Evolutionary conservation across 441 rosid species (phyloP).

Genomic region (Manihot esculenta): DNA sequence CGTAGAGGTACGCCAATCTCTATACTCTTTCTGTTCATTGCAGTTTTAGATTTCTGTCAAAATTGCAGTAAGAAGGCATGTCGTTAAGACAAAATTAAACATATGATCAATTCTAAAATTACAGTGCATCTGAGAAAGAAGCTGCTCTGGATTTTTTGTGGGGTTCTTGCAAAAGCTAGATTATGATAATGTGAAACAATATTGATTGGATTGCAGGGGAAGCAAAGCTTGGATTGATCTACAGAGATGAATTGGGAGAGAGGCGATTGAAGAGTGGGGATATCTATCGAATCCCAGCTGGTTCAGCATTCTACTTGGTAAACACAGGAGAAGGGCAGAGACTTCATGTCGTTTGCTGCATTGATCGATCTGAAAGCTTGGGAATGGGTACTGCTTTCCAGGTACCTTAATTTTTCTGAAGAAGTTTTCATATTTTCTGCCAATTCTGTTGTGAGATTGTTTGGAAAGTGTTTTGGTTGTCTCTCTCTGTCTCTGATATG

Average conservation of each 20-base stretch:
- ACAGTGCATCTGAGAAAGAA: neutral
- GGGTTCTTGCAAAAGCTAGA: neutral
- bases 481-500: too few species aligned
- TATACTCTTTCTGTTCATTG: neutral
- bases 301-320: conserved; percentile 77
- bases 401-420: conserved; percentile 27
- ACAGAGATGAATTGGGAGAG: conserved; percentile 55
- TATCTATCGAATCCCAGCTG: conserved; percentile 61
- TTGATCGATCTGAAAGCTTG: conserved; percentile 62
- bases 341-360: conserved; percentile 70
- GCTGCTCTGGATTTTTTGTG: neutral
- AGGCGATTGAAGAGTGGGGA: conserved; percentile 59
- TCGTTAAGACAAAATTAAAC: too few species aligned
- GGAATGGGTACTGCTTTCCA: conserved; percentile 58
- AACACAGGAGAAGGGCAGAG: conserved; percentile 60
- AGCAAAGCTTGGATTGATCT: conserved; percentile 68
- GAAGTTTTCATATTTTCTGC: too few species aligned
- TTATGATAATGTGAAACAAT: neutral
- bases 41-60: neutral
- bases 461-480: too few species aligned
- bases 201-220: conserved; percentile 52
- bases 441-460: too few species aligned
- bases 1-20: conserved; percentile 41
- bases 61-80: neutral
- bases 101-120: neutral